phyloP scores from a whole-genome alignment of 345 rosid genomes.

The Melaleuca quinquenervia region DNA sequence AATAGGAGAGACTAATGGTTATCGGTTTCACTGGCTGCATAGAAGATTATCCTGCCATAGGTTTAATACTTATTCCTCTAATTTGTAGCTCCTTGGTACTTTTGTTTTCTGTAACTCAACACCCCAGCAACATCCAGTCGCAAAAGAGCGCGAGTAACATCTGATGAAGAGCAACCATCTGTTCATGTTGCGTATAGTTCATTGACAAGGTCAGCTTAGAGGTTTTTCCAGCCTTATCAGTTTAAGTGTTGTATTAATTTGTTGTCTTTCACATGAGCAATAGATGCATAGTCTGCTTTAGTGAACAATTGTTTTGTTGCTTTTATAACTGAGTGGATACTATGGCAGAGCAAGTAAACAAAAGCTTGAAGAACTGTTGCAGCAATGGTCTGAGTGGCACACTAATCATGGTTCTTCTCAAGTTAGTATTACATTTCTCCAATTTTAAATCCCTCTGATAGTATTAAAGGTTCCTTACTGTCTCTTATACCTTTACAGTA shows the following conservation, averaged over 20 bases:
- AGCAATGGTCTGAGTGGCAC: constrained; percentile 96
- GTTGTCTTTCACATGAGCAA: not conserved
- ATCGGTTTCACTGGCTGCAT: not conserved
- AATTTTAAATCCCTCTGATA: not conserved
- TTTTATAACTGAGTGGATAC: not conserved
- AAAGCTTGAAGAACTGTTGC: constrained; percentile 73
- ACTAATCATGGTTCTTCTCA: constrained; percentile 37
- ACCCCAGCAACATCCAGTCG: constrained; percentile 50
- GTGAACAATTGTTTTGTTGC: not conserved
- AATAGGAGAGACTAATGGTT: not conserved
- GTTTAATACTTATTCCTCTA: not conserved
- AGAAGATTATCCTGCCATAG: not conserved
- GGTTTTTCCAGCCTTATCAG: not conserved
- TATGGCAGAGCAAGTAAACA: constrained; percentile 69
- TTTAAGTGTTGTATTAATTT: not conserved
- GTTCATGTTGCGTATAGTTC: constrained; percentile 61
- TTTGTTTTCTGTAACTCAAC: constrained; percentile 39
- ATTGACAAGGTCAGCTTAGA: constrained; percentile 63
- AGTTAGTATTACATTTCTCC: not conserved
- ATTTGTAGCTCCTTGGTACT: not conserved
- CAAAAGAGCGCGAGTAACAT: constrained; percentile 54
- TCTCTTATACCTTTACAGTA: not conserved
- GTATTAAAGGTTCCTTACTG: not conserved
- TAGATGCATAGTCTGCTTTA: not conserved
- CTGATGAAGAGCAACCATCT: constrained; percentile 51